Conservation (phyloP, 257 asterid genomes). For the Ilex asprella region DNA sequence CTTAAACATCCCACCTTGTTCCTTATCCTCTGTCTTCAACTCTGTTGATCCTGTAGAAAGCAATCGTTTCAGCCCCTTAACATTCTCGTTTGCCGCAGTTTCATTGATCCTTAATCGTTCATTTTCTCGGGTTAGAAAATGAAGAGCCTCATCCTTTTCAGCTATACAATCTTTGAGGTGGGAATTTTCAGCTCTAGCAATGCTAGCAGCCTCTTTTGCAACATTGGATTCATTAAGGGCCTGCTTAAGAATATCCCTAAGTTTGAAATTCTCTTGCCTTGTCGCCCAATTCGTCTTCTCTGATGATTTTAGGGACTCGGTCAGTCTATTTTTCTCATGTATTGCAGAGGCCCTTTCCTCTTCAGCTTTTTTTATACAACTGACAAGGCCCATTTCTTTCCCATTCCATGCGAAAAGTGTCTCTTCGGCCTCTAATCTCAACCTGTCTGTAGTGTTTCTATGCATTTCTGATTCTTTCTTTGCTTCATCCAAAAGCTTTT, state of each 20-base stretch:
- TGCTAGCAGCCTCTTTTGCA: constrained; percentile 68
- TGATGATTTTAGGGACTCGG: constrained; percentile 38
- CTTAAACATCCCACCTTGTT: constrained; percentile 18
- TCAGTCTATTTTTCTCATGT: constrained; percentile 35
- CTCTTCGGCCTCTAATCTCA: constrained; percentile 82
- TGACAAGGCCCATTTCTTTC: constrained; percentile 74
- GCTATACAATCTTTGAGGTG: constrained; percentile 46
- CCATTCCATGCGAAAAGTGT: constrained; percentile 76
- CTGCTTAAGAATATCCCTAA: constrained; percentile 70
- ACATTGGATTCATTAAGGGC: constrained; percentile 72
- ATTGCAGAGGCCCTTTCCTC: constrained; percentile 53
- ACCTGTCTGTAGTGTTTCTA: constrained; percentile 48
- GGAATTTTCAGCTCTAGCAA: constrained; percentile 70
- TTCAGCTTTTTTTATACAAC: constrained; percentile 63
- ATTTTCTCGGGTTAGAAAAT: constrained; percentile 48
- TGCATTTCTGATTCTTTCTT: constrained; percentile 44
- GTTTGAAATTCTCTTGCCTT: constrained; percentile 48
- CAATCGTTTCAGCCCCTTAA: constrained; percentile 51
- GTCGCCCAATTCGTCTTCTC: constrained; percentile 41
- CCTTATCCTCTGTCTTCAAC: constrained; percentile 29
- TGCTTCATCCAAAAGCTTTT: constrained; percentile 40
- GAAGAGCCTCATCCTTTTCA: constrained; percentile 61
- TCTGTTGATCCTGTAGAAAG: constrained; percentile 45
- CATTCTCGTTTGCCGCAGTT: constrained; percentile 52
- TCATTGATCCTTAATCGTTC: constrained; percentile 59